These are phyloP conservation scores for Ustilago shanxiensis DNA, from an alignment of 1,284 basidiomycete genomes.

Conservation along the genomic window DNA sequence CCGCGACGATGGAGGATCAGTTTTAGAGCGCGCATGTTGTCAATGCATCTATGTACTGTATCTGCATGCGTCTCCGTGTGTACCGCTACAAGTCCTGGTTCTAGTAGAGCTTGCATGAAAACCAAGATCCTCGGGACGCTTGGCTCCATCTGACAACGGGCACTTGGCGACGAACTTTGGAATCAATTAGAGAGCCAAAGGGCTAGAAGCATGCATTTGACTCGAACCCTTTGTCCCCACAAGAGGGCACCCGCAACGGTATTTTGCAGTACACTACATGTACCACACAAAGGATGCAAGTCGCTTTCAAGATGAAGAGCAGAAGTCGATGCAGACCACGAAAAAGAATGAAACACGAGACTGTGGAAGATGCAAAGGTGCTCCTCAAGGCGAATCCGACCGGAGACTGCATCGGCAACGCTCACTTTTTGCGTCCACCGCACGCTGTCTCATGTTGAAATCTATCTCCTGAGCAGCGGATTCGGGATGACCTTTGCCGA, in stretches of 20 bases:
- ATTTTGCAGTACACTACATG: no score
- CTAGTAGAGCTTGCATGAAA: slow-evolving; percentile 10
- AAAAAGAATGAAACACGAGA: no score
- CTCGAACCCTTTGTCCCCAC: no score
- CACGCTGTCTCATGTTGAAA: background rate
- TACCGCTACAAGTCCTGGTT: slow-evolving; percentile 14
- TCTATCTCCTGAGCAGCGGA: background rate
- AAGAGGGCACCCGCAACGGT: no score
- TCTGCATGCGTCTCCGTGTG: slow-evolving; percentile 10
- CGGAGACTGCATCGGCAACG: background rate
- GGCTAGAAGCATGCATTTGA: no score
- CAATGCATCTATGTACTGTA: background rate
- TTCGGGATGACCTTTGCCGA: background rate
- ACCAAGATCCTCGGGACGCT: background rate
- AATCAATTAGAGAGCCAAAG: no score
- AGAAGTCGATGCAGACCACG: no score
- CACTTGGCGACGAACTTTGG: no score
- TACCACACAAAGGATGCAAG: no score
- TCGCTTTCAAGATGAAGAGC: no score
- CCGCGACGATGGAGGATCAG: background rate
- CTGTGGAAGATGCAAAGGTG: no score
- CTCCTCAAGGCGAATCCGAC: background rate
- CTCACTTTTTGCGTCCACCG: background rate
- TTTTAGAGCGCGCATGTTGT: background rate
- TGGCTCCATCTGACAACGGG: background rate